phyloP scores from a whole-genome alignment of 106 monocot species.

The Dendrobium officinale region DNA sequence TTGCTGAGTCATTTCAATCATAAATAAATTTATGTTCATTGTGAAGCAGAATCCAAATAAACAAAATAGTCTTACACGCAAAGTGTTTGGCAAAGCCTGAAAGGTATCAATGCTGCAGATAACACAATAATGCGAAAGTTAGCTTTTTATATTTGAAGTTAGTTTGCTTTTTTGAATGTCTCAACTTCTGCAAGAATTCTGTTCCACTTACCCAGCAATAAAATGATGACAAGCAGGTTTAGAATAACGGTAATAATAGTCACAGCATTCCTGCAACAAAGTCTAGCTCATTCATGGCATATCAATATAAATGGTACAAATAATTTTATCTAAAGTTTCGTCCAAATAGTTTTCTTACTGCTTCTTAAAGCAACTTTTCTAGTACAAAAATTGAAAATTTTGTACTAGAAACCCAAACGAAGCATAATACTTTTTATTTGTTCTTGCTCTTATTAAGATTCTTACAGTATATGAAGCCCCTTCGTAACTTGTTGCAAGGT shows the following conservation, averaged over 20 bases:
- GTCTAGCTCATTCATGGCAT: not conserved
- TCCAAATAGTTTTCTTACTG: too few species aligned
- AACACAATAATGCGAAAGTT: not conserved
- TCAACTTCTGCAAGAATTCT: not conserved
- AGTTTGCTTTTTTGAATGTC: not conserved
- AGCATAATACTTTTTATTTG: not conserved
- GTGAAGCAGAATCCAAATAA: not conserved
- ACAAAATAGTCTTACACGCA: slow-evolving; percentile 30
- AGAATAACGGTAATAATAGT: slow-evolving; percentile 35
- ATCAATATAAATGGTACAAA: not conserved
- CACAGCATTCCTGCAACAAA: slow-evolving; percentile 42
- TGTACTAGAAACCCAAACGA: too few species aligned
- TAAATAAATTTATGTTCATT: not conserved
- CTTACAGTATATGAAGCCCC: slow-evolving; percentile 75
- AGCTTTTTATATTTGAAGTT: too few species aligned
- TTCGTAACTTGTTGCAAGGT: slow-evolving; percentile 34
- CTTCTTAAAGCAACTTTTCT: too few species aligned
- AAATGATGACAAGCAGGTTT: slow-evolving; percentile 29
- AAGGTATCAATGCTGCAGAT: slow-evolving; percentile 33
- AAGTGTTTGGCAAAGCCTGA: slow-evolving; percentile 17
- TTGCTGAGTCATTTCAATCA: not conserved
- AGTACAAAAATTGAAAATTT: too few species aligned
- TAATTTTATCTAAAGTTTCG: not conserved
- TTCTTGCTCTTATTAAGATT: not conserved
- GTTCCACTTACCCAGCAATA: slow-evolving; percentile 41